Evolutionary conservation across 148 eudicot genomes (phyloP).

Genomic region (Rhododendron henanense): DNA sequence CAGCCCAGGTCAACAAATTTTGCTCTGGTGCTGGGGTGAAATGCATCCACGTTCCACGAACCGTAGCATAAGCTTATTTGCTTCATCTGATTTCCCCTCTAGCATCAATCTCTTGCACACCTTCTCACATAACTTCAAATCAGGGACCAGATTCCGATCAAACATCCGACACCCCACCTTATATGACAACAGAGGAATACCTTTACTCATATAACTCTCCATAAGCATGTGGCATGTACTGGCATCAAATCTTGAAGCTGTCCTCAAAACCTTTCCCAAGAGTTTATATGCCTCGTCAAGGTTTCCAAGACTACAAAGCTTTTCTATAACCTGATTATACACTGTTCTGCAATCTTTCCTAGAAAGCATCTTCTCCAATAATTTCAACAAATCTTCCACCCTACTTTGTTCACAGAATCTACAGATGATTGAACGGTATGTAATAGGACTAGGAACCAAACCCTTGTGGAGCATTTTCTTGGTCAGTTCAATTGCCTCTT

Average conservation of each 20-base stretch:
- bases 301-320: conserved; percentile 30
- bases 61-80: conserved; percentile 35
- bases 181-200: conserved; percentile 27
- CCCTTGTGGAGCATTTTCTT: conserved; percentile 37
- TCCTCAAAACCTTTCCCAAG: conserved; percentile 25
- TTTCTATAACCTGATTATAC: conserved; percentile 43
- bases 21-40: conserved; percentile 12
- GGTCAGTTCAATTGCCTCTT: conserved; percentile 32
- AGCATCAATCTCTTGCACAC: conserved; percentile 28
- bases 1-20: background rate
- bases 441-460: conserved; percentile 33
- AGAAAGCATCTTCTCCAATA: conserved; percentile 26
- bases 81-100: conserved; percentile 31
- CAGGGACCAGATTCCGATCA: conserved; percentile 28
- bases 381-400: conserved; percentile 32
- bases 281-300: conserved; percentile 28
- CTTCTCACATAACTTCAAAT: conserved; percentile 30
- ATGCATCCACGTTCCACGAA: conserved; percentile 31
- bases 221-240: conserved; percentile 34
- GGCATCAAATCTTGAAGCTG: conserved; percentile 33
- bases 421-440: conserved; percentile 31
- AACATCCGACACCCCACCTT: conserved; percentile 36
- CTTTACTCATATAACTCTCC: conserved; percentile 29
- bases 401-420: conserved; percentile 31
- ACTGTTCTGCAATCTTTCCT: conserved; percentile 25